These are phyloP conservation scores for Pseudogymnoascus sp. DNA, from an alignment of 2,329 filamentous ascomycete genomes.

Conservation along the genomic window DNA sequence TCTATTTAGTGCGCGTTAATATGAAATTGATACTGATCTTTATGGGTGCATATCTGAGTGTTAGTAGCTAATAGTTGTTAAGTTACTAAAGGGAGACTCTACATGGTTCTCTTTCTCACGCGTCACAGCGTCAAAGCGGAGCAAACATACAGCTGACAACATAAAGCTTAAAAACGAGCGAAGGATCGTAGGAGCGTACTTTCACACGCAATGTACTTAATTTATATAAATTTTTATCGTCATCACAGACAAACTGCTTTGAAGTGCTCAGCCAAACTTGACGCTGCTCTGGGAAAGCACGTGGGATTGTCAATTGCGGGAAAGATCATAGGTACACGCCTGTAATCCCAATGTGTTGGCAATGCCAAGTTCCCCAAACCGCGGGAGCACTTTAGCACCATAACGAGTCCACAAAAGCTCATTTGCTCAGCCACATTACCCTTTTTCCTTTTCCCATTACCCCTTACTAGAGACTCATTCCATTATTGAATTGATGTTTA, in stretches of 20 bases:
- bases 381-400: neutral
- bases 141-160: neutral
- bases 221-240: neutral
- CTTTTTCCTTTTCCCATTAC: neutral
- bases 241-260: neutral
- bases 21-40: neutral
- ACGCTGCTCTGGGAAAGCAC: neutral
- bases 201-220: neutral
- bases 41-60: neutral
- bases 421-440: constrained; percentile 2
- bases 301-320: neutral
- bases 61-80: neutral
- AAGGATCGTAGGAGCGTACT: neutral
- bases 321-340: neutral
- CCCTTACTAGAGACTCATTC: neutral
- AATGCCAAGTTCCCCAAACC: constrained; percentile 2
- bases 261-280: neutral
- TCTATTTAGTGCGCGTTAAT: neutral
- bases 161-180: neutral
- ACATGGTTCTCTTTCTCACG: neutral
- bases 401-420: neutral
- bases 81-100: neutral
- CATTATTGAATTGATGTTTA: neutral
- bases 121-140: neutral
- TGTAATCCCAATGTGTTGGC: neutral